A percentile compares a stretch with the other conserved stretches of the same genome.
These are phyloP conservation scores for Trametes maxima DNA, from an alignment of 768 basidiomycete genomes.

Conservation along the genomic window DNA sequence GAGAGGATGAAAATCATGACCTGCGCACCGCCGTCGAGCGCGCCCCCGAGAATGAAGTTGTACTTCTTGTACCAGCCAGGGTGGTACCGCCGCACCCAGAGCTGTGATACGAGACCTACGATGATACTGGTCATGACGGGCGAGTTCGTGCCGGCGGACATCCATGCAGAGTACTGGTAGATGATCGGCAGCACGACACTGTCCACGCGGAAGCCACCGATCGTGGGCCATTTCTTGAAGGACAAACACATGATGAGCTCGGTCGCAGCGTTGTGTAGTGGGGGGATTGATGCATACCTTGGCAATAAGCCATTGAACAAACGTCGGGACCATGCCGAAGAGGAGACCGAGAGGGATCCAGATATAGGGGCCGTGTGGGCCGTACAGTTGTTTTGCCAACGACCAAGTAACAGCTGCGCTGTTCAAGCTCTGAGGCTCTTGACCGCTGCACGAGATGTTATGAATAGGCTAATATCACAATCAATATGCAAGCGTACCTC, in stretches of 20 bases:
- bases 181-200: conserved; percentile 58
- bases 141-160: conserved; percentile 60
- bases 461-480: background rate
- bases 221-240: conserved; percentile 56
- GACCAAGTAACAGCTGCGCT: conserved; percentile 67
- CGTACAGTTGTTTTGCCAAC: conserved; percentile 59
- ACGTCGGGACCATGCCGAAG: conserved; percentile 55
- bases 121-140: conserved; percentile 46
- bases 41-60: conserved; percentile 67
- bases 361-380: conserved; percentile 55
- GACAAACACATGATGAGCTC: background rate
- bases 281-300: conserved; percentile 39
- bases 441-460: conserved; percentile 39
- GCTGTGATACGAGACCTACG: conserved; percentile 47
- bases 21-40: conserved; percentile 65
- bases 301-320: conserved; percentile 55
- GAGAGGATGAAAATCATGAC: conserved; percentile 66
- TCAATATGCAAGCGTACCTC: conserved; percentile 27
- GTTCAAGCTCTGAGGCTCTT: conserved; percentile 53
- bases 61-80: conserved; percentile 70
- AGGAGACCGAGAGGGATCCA: conserved; percentile 56
- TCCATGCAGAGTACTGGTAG: conserved; percentile 43
- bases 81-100: conserved; percentile 56
- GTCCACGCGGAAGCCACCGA: conserved; percentile 53
- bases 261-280: background rate